These are phyloP conservation scores for Croton laevigatus DNA, from an alignment of 441 rosid genomes.

Conservation along the genomic window DNA sequence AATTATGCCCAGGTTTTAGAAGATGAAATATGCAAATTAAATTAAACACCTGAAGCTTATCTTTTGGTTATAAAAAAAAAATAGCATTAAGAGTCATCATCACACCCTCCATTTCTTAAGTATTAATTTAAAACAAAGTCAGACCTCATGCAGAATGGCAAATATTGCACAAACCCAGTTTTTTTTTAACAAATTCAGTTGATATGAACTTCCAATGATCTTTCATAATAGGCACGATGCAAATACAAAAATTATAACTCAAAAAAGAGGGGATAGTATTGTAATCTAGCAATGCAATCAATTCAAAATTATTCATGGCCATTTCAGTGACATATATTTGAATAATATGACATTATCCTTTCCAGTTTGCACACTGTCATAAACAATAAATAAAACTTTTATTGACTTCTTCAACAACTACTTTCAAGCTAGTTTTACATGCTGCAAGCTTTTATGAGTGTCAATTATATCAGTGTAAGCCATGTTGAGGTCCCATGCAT, in stretches of 20 bases:
- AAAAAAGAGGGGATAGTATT: neutral
- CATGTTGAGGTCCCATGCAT: neutral
- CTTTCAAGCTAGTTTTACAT: neutral
- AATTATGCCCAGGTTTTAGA: neutral
- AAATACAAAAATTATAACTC: neutral
- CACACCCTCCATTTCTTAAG: neutral
- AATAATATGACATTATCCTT: neutral
- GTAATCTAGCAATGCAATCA: neutral
- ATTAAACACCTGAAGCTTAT: neutral
- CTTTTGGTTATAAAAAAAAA: neutral
- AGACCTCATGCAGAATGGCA: neutral
- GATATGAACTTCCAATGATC: neutral
- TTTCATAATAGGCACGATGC: neutral
- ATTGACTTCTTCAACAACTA: neutral
- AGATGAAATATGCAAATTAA: neutral
- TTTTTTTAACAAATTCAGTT: neutral
- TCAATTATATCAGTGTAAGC: neutral
- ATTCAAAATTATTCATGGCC: neutral
- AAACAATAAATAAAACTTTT: neutral
- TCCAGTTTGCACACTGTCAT: neutral
- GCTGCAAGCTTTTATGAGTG: neutral
- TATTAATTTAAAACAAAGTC: neutral
- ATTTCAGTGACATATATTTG: neutral
- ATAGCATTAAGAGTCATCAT: neutral
- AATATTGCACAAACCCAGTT: neutral